These are phyloP conservation scores for Domatiomyces catenatus DNA, from an alignment of 2,329 filamentous ascomycete species.

Conservation along the genomic window DNA sequence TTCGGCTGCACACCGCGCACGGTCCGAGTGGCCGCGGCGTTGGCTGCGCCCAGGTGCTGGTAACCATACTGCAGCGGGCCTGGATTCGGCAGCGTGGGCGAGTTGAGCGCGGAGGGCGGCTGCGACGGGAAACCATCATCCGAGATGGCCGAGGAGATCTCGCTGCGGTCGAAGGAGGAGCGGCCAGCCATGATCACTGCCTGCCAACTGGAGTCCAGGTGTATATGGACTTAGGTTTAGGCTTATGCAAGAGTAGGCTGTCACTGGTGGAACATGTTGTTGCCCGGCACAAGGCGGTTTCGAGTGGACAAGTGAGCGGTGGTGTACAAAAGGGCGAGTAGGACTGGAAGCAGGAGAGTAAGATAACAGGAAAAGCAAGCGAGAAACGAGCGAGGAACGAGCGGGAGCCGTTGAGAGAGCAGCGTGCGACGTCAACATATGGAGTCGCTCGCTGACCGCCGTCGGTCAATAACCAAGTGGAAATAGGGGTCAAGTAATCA, in stretches of 20 bases:
- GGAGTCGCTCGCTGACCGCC: no score
- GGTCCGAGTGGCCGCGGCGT: conserved; percentile 13
- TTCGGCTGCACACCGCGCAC: conserved; percentile 9
- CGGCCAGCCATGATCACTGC: conserved; percentile 11
- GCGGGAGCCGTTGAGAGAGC: no score
- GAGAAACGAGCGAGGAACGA: not conserved
- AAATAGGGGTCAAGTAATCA: no score
- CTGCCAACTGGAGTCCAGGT: not conserved
- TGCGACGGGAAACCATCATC: conserved; percentile 17
- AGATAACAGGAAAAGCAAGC: conserved; percentile 1
- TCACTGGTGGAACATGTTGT: conserved; percentile 9
- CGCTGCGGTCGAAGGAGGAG: conserved; percentile 15
- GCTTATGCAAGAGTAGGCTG: not conserved
- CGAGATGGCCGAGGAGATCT: conserved; percentile 18
- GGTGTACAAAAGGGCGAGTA: conserved; percentile 1
- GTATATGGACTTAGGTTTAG: not conserved
- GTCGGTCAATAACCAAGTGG: no score
- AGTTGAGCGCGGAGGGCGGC: conserved; percentile 9
- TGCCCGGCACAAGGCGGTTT: conserved; percentile 1
- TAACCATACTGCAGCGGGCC: conserved; percentile 14
- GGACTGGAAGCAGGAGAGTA: conserved; percentile 1
- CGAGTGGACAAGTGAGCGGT: not conserved
- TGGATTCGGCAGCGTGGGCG: conserved; percentile 11
- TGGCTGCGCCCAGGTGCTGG: conserved; percentile 14
- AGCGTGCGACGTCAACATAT: no score